These are phyloP conservation scores for Aspergillus quadricinctus DNA, from an alignment of 2,329 filamentous ascomycete species.

Conservation along the genomic window DNA sequence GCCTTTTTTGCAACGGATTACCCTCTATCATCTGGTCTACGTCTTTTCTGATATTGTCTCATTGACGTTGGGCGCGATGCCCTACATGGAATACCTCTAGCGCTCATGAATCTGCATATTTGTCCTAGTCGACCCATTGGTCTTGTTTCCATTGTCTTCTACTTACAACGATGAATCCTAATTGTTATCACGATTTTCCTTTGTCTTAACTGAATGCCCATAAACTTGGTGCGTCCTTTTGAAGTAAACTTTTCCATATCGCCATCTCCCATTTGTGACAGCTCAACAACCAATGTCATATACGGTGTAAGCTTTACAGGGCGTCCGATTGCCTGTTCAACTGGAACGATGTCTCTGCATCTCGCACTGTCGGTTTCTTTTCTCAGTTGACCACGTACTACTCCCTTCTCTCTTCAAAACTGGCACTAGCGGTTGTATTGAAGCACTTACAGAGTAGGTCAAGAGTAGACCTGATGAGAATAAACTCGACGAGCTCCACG, in stretches of 20 bases:
- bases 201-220: background rate
- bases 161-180: background rate
- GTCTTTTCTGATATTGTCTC: slow-evolving; percentile 10
- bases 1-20: slow-evolving; percentile 9
- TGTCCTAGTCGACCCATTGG: background rate
- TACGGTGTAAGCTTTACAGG: background rate
- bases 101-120: slow-evolving; percentile 19
- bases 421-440: background rate
- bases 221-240: background rate
- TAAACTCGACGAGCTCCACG: background rate
- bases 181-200: background rate
- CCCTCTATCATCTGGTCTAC: slow-evolving; percentile 5
- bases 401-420: background rate
- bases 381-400: background rate
- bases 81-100: slow-evolving; percentile 16
- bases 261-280: background rate
- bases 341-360: background rate
- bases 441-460: background rate
- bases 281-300: background rate
- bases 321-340: background rate
- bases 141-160: slow-evolving; percentile 3
- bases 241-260: background rate
- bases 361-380: background rate
- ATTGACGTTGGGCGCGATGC: slow-evolving; percentile 15
- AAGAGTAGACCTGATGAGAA: background rate